These are phyloP conservation scores for Diatrype stigma DNA, from an alignment of 2,329 filamentous ascomycete species.

Conservation along the genomic window DNA sequence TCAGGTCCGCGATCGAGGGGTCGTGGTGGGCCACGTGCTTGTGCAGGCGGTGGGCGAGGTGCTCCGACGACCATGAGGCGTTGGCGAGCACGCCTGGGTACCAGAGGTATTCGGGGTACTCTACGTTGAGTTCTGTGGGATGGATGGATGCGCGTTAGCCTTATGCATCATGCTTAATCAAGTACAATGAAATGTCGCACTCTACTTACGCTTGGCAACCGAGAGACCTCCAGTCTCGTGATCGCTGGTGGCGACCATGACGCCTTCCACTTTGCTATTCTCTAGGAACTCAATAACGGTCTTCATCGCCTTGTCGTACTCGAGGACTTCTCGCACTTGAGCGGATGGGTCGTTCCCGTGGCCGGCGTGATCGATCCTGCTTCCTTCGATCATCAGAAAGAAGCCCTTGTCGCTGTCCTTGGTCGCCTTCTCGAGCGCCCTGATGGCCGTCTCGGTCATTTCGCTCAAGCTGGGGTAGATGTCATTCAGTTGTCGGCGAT, in stretches of 20 bases:
- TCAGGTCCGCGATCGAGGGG: slow-evolving; percentile 36
- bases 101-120: slow-evolving; percentile 65
- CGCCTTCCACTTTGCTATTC: slow-evolving; percentile 64
- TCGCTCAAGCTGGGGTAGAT: slow-evolving; percentile 85
- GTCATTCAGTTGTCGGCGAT: slow-evolving; percentile 73
- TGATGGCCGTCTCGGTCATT: slow-evolving; percentile 81
- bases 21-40: slow-evolving; percentile 48
- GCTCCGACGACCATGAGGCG: slow-evolving; percentile 74
- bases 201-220: slow-evolving; percentile 65
- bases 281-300: slow-evolving; percentile 82
- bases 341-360: slow-evolving; percentile 80
- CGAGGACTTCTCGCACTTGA: slow-evolving; percentile 88
- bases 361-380: slow-evolving; percentile 91
- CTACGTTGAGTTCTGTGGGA: slow-evolving; percentile 45
- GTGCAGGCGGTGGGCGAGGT: slow-evolving; percentile 60
- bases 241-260: slow-evolving; percentile 87
- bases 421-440: slow-evolving; percentile 75
- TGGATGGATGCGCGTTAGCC: slow-evolving; percentile 22
- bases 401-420: slow-evolving; percentile 84
- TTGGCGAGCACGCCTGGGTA: slow-evolving; percentile 72
- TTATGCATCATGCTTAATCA: slow-evolving; percentile 33
- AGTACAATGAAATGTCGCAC: slow-evolving; percentile 1
- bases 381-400: slow-evolving; percentile 98
- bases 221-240: slow-evolving; percentile 93
- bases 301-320: slow-evolving; percentile 84